Evolutionary conservation across 148 eudicot species (phyloP), one percentile per base, ranked within the genome.

Genomic region (Rhododendron vialii): DNA sequence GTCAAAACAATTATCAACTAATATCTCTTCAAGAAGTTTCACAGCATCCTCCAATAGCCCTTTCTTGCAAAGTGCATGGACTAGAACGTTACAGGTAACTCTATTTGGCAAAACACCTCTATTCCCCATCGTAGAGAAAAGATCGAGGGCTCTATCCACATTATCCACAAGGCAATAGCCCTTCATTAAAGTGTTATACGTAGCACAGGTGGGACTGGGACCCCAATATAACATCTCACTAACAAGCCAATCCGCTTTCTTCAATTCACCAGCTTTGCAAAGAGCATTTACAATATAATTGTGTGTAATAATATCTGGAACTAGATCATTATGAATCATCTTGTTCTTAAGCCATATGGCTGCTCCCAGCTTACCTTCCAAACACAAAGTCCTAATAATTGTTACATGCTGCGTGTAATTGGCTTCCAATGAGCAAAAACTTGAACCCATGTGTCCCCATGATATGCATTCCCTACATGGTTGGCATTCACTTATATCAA

Each of bases 41-140:
- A 81, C 89, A 81, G 93, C 95, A 78, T 90, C 88, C 84, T 89
- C 91, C 87, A 89, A 81, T 28, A 93, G 83, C 82, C 96, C 98
- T 92, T 92, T 91, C 87, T 91, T 91, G 88, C 96, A 93, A 83
- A 95, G 92, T 81, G 95, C 93, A 87, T 94, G 94, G 74, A 95
- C 92, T 75, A 95, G 92, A 84, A 94, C 92, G 88, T 93, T 94
- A 85, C 92, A 91, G 24, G 95, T 91, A 82, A 94, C 88, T 85
- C 82, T 91, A 83, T 95, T 92, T 83, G 98, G 96, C 76, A 78
- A 87, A 76, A 92, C 83, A 43, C 91, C 93, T 86, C 26, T 47
- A 74, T 80, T 83, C 69, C 86, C 75, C 96, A 95, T 94, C 78
- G 92, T 89, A 55, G 93, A 92, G 83, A 92, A 87, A 73, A 93